phyloP scores from a whole-genome alignment of 768 basidiomycete species.

The Hericium coralloides region DNA sequence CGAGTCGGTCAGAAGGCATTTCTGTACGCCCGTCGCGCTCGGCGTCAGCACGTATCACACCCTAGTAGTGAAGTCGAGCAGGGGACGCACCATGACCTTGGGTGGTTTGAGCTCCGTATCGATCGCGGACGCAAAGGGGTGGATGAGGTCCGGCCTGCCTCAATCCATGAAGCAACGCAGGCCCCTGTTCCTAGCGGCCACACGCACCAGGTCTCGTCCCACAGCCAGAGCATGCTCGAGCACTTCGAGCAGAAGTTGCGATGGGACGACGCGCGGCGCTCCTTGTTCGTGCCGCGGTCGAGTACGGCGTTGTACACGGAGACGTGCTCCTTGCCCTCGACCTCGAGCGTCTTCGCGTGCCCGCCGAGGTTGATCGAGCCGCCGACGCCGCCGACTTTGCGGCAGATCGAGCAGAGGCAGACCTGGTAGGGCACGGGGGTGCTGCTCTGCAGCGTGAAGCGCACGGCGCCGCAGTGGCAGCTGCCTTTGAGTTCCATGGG shows the following conservation, averaged over 20 bases:
- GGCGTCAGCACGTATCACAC: background rate
- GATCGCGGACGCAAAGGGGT: conserved; percentile 62
- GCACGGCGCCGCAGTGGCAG: conserved; percentile 28
- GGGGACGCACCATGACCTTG: conserved; percentile 36
- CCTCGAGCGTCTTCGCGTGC: conserved; percentile 37
- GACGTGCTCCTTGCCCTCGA: conserved; percentile 46
- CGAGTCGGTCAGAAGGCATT: conserved; percentile 22
- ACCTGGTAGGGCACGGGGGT: conserved; percentile 61
- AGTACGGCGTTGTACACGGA: conserved; percentile 57
- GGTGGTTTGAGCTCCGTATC: conserved; percentile 47
- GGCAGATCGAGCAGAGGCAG: conserved; percentile 62
- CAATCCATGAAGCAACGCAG: background rate
- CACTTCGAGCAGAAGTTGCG: conserved; percentile 58
- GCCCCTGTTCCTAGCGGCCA: background rate
- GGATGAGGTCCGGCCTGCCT: conserved; percentile 51
- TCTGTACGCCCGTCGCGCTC: background rate
- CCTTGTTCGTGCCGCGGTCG: conserved; percentile 41
- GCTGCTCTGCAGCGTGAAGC: conserved; percentile 32
- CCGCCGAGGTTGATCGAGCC: conserved; percentile 64
- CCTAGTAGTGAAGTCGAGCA: background rate
- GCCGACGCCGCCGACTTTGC: conserved; percentile 58
- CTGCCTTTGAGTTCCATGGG: conserved; percentile 40
- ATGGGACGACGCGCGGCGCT: conserved; percentile 43
- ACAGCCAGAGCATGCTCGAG: conserved; percentile 60
- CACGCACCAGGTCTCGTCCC: conserved; percentile 43